These are phyloP conservation scores for Colletotrichum graminicola DNA, from an alignment of 2,329 filamentous ascomycete genomes.

Conservation along the genomic window DNA sequence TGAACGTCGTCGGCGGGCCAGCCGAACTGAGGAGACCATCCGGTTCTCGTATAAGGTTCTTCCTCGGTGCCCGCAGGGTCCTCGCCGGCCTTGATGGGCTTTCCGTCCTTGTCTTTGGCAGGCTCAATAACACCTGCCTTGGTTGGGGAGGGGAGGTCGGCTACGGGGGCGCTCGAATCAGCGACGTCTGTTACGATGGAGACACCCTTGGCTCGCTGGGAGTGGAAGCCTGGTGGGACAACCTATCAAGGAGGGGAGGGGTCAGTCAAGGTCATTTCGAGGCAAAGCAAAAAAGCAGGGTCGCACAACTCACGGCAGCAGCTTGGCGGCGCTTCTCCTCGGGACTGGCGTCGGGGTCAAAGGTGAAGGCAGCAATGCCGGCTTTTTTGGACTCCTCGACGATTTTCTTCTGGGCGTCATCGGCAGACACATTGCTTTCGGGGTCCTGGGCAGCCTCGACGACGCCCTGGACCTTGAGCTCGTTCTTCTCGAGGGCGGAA, in stretches of 20 bases:
- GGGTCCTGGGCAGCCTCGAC: slow-evolving; percentile 82
- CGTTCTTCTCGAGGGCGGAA: slow-evolving; percentile 54
- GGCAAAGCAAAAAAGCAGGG: not conserved
- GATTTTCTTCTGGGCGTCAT: slow-evolving; percentile 79
- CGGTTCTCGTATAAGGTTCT: slow-evolving; percentile 66
- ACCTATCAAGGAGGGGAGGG: slow-evolving; percentile 57
- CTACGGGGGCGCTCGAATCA: slow-evolving; percentile 75
- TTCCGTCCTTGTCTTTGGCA: slow-evolving; percentile 62
- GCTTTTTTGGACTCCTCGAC: slow-evolving; percentile 83
- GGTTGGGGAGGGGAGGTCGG: slow-evolving; percentile 82
- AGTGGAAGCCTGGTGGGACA: slow-evolving; percentile 74
- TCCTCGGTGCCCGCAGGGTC: slow-evolving; percentile 68
- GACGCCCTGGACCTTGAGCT: slow-evolving; percentile 86
- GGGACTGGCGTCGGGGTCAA: slow-evolving; percentile 85
- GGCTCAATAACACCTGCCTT: slow-evolving; percentile 76
- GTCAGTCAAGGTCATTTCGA: slow-evolving; percentile 36
- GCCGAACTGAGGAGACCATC: slow-evolving; percentile 91
- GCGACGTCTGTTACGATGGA: slow-evolving; percentile 81
- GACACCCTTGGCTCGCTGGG: slow-evolving; percentile 71
- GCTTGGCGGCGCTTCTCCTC: slow-evolving; percentile 88
- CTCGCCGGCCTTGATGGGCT: slow-evolving; percentile 62
- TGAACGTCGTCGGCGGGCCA: slow-evolving; percentile 69
- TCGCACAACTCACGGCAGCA: slow-evolving; percentile 71
- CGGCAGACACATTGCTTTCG: slow-evolving; percentile 73
- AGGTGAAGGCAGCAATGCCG: slow-evolving; percentile 84